phyloP scores from a whole-genome alignment of 306 rosid species.

The Corylus americana region DNA sequence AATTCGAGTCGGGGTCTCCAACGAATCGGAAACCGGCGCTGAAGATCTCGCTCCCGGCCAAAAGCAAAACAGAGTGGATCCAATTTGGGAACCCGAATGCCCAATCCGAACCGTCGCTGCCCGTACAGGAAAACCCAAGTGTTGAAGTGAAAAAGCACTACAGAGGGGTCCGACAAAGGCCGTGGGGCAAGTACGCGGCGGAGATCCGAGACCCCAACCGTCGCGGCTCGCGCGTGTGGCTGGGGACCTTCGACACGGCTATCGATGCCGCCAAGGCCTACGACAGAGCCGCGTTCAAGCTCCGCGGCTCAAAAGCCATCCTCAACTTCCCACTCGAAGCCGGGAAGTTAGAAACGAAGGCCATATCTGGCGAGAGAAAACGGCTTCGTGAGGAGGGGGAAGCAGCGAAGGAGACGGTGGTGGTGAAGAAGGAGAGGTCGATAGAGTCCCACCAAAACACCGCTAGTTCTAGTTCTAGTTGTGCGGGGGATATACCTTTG shows the following conservation, averaged over 20 bases:
- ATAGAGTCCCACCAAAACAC: constrained; percentile 21
- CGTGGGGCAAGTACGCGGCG: constrained; percentile 91
- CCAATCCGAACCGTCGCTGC: not conserved
- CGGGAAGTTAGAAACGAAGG: constrained; percentile 3
- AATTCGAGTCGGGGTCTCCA: constrained; percentile 19
- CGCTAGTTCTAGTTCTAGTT: not conserved
- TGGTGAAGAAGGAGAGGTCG: constrained; percentile 53
- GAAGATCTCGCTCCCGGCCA: constrained; percentile 57
- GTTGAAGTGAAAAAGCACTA: constrained; percentile 39
- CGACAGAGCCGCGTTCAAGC: constrained; percentile 74
- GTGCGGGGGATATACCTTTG: constrained; percentile 49
- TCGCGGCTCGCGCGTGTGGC: constrained; percentile 79
- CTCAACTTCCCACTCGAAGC: constrained; percentile 77
- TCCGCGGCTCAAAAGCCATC: constrained; percentile 83
- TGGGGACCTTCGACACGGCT: constrained; percentile 81
- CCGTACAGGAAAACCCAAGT: not conserved
- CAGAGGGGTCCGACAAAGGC: constrained; percentile 75
- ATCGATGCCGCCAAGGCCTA: constrained; percentile 86
- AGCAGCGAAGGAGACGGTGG: constrained; percentile 26
- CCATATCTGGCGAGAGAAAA: constrained; percentile 27
- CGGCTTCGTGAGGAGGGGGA: constrained; percentile 44
- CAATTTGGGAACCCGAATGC: constrained; percentile 39
- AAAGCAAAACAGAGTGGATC: constrained; percentile 65
- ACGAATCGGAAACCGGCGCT: constrained; percentile 51
- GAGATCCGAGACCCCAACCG: constrained; percentile 86